These are phyloP conservation scores for Eragrostis tef DNA, from an alignment of 202 grass and related monocot species.

Conservation along the genomic window DNA sequence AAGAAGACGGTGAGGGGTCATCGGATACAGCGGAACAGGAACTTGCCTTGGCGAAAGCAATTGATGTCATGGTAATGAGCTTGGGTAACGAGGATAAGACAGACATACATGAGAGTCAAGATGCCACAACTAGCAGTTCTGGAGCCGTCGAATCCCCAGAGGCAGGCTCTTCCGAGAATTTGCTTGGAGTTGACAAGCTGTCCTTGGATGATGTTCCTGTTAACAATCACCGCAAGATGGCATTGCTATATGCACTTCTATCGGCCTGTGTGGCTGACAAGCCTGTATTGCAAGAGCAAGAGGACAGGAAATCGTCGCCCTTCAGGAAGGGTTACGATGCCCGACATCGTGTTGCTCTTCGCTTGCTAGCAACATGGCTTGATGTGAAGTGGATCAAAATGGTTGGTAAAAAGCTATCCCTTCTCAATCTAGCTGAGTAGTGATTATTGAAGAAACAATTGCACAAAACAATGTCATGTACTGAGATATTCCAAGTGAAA, in stretches of 20 bases:
- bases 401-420: conserved; percentile 55
- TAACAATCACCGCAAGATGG: conserved; percentile 66
- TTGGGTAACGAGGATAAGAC: conserved; percentile 35
- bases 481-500: neutral
- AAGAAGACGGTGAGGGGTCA: conserved; percentile 59
- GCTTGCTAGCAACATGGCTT: conserved; percentile 82
- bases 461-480: neutral
- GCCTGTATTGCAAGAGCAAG: conserved; percentile 59
- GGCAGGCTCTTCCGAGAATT: conserved; percentile 42
- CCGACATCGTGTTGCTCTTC: conserved; percentile 79
- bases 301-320: conserved; percentile 61
- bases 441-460: neutral
- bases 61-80: conserved; percentile 84
- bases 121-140: conserved; percentile 2
- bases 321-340: conserved; percentile 93
- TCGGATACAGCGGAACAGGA: conserved; percentile 65
- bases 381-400: conserved; percentile 90
- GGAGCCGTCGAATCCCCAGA: conserved; percentile 33
- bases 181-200: conserved; percentile 55
- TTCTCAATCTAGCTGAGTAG: neutral
- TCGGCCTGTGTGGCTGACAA: conserved; percentile 84
- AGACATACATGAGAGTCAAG: conserved; percentile 31
- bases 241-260: conserved; percentile 70
- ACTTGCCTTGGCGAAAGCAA: conserved; percentile 68
- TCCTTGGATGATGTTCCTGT: conserved; percentile 57